Conservation (phyloP, 2,329 filamentous ascomycete species). For the Aspergillus jensenii region DNA sequence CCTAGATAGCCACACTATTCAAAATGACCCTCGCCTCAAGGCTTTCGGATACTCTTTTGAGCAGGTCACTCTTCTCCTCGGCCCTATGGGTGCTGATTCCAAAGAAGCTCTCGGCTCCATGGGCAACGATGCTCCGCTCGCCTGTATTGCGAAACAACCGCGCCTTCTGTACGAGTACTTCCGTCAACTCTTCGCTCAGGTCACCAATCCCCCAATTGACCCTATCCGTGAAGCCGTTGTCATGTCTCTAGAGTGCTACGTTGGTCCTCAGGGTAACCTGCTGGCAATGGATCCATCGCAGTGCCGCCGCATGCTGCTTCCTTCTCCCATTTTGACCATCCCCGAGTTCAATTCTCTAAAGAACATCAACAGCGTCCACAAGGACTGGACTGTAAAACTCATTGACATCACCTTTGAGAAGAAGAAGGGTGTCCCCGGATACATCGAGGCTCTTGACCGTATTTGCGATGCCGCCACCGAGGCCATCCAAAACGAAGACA, state of each 20-base stretch:
- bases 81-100: conserved; percentile 94
- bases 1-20: conserved; percentile 68
- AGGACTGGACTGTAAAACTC: conserved; percentile 80
- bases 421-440: conserved; percentile 76
- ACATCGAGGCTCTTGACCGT: conserved; percentile 79
- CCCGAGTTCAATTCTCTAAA: conserved; percentile 86
- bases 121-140: conserved; percentile 93
- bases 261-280: conserved; percentile 92
- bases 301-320: conserved; percentile 79
- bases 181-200: conserved; percentile 94
- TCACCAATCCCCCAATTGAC: conserved; percentile 96
- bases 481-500: conserved; percentile 79
- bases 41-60: conserved; percentile 95
- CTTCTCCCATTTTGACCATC: conserved; percentile 84
- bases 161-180: conserved; percentile 94
- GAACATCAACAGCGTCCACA: conserved; percentile 70
- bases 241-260: conserved; percentile 96
- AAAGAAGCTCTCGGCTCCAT: conserved; percentile 97
- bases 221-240: conserved; percentile 96
- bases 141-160: conserved; percentile 85
- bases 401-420: conserved; percentile 96
- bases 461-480: conserved; percentile 84
- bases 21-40: conserved; percentile 79
- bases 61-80: conserved; percentile 87
- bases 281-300: conserved; percentile 90